Base-by-base conservation (phyloP, 495 filamentous ascomycete species). In the Penicillium paxilli region DNA sequence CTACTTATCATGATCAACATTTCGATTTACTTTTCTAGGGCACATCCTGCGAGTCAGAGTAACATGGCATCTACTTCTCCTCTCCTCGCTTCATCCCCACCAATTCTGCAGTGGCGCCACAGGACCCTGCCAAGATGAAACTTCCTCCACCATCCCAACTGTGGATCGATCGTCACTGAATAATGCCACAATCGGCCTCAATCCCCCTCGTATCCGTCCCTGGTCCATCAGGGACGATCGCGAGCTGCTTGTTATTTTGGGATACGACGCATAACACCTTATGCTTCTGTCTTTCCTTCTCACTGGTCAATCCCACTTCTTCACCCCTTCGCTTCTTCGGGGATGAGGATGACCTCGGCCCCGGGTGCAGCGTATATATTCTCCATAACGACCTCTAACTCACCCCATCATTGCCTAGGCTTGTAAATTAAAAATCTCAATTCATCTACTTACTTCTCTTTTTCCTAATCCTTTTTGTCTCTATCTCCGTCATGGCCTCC, bases 201-300 rank as follows among this genome's bases (percentile, higher is more conserved):
- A 26, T 12, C 16, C 24, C 22, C 21, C 57, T 48, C 45, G 56
- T 56, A 53, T 55, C 51, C 44, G 45, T 38, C 28, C 25, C 23
- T 28, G 16, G 30, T 32, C 26, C 55, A 38, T 7, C 40, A 49
- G 14, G 9, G 35, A 30, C 26, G 8, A 47, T 24, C 44, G 32
- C 32, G 35, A 51, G 30, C 35, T n/a, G n/a, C n/a, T 30, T 49
- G 44, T 53, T 54, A 51, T 51, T 64, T 62, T 47, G 26, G 64
- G 24, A 69, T 67, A 38, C 77, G 71, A 20, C 68, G 66, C 22
- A 74, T 64, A 2, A 75, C 37, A 40, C n/a, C 14, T 5, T 14
- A 37, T 12, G 10, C n/a, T 16, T 21, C 11, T 21, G 3, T 32
- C 22, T 47, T 17, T 28, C 44, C n/a, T n/a, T n/a, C n/a, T n/a